These are phyloP conservation scores for Trichosanthes cucumerina DNA, from an alignment of 306 rosid species.

Conservation along the genomic window DNA sequence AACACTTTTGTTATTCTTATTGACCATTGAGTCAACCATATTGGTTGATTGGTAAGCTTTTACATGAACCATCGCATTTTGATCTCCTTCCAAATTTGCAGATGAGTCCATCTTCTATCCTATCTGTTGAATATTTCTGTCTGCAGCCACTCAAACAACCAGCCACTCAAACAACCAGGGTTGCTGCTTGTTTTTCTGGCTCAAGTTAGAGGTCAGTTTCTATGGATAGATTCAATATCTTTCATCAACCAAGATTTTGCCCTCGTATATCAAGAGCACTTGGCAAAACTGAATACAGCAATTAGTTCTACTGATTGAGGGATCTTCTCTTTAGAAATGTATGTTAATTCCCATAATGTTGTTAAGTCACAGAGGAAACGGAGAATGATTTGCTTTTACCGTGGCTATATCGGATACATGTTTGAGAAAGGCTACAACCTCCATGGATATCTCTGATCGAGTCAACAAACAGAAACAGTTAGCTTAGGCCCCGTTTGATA, in stretches of 20 bases:
- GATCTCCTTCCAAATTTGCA: background rate
- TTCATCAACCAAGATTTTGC: background rate
- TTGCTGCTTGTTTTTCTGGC: background rate
- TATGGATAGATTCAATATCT: background rate
- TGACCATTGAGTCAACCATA: background rate
- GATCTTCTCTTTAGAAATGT: background rate
- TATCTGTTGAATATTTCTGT: background rate
- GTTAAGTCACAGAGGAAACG: background rate
- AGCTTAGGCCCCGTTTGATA: background rate
- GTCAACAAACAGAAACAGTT: background rate
- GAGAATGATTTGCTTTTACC: background rate
- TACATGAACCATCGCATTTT: background rate
- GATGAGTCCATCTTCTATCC: background rate
- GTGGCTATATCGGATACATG: background rate
- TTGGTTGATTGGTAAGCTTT: background rate
- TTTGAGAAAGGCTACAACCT: background rate
- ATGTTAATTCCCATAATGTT: background rate
- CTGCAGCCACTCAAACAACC: background rate
- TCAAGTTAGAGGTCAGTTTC: background rate
- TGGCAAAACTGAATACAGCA: background rate
- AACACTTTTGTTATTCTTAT: too few relatives aligned
- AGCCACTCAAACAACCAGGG: background rate
- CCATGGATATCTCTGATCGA: background rate
- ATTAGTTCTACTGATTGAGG: background rate
- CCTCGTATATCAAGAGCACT: background rate